Evolutionary conservation across 2,329 filamentous ascomycete genomes (phyloP).

Genomic region (Pseudocercospora vitis): DNA sequence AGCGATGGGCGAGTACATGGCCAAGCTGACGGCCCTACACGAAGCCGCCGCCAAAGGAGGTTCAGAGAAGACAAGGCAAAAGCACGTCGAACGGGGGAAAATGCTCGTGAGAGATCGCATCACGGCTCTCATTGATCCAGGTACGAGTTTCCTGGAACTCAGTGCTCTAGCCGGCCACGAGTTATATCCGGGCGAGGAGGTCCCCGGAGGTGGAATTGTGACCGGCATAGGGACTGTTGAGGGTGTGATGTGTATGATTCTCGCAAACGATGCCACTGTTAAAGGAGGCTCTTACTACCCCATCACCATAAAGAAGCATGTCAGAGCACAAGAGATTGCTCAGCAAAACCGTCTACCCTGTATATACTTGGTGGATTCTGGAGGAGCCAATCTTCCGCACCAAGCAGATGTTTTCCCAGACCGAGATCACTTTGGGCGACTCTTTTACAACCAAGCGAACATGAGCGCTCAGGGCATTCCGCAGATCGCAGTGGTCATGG

Average conservation of each 20-base stretch:
- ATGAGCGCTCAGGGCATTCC: constrained; percentile 89
- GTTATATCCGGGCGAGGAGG: constrained; percentile 81
- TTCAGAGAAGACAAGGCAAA: constrained; percentile 76
- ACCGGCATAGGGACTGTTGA: constrained; percentile 88
- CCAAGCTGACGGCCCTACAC: constrained; percentile 68
- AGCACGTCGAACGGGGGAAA: constrained; percentile 84
- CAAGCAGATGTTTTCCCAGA: constrained; percentile 97
- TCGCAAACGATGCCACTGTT: constrained; percentile 94
- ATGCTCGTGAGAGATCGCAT: constrained; percentile 92
- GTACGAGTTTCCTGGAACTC: constrained; percentile 89
- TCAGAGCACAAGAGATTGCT: constrained; percentile 86
- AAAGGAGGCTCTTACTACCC: constrained; percentile 98
- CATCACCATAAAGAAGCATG: constrained; percentile 95
- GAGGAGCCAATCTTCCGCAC: constrained; percentile 90
- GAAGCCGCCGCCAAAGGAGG: constrained; percentile 68
- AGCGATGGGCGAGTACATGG: constrained; percentile 73
- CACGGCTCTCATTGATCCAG: constrained; percentile 81
- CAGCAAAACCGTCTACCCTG: constrained; percentile 82
- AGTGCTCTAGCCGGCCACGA: constrained; percentile 85
- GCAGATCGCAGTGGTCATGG: constrained; percentile 95
- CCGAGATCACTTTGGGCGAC: constrained; percentile 89
- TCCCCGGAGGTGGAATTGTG: constrained; percentile 87
- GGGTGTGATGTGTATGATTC: constrained; percentile 87
- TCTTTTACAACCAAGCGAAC: constrained; percentile 96
- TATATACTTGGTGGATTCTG: constrained; percentile 94